These are phyloP conservation scores for Leucaena leucocephala DNA, from an alignment of 306 rosid genomes.

Conservation along the genomic window DNA sequence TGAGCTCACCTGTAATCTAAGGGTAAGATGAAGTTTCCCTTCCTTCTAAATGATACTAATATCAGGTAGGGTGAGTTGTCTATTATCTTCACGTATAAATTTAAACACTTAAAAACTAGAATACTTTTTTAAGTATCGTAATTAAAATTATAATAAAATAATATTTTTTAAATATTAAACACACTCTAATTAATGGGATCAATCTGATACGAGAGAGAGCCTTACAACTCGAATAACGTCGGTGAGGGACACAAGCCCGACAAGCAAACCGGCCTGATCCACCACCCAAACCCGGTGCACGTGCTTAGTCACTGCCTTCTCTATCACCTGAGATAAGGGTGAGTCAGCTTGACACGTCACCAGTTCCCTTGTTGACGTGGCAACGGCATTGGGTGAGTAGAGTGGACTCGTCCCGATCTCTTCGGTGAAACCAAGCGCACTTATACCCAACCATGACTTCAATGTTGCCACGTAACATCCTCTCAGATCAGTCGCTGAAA, in stretches of 20 bases:
- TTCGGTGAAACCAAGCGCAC: slow-evolving; percentile 68
- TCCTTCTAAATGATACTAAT: no score
- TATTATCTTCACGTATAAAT: no score
- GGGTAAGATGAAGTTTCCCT: no score
- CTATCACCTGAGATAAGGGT: slow-evolving; percentile 53
- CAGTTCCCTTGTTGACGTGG: slow-evolving; percentile 46
- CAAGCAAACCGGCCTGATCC: slow-evolving; percentile 68
- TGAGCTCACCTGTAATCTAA: no score
- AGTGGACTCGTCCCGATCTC: slow-evolving; percentile 45
- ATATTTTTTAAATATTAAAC: background rate
- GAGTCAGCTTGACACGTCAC: slow-evolving; percentile 62
- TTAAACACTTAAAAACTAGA: no score
- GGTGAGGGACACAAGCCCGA: slow-evolving; percentile 71
- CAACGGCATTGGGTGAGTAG: slow-evolving; percentile 17
- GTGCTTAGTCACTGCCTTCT: slow-evolving; percentile 60
- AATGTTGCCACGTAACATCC: slow-evolving; percentile 67
- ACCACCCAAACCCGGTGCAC: slow-evolving; percentile 92
- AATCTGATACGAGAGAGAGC: slow-evolving; percentile 43
- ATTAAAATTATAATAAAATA: no score
- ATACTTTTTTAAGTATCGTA: no score
- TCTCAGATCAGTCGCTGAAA: slow-evolving; percentile 76
- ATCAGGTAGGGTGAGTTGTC: no score
- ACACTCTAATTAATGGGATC: background rate
- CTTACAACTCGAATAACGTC: slow-evolving; percentile 72
- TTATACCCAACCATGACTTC: slow-evolving; percentile 72